A percentile compares a stretch with the other conserved stretches of the same genome.
phyloP scores from a whole-genome alignment of 176 grass and related monocot species.

The Aegilops sharonensis region DNA sequence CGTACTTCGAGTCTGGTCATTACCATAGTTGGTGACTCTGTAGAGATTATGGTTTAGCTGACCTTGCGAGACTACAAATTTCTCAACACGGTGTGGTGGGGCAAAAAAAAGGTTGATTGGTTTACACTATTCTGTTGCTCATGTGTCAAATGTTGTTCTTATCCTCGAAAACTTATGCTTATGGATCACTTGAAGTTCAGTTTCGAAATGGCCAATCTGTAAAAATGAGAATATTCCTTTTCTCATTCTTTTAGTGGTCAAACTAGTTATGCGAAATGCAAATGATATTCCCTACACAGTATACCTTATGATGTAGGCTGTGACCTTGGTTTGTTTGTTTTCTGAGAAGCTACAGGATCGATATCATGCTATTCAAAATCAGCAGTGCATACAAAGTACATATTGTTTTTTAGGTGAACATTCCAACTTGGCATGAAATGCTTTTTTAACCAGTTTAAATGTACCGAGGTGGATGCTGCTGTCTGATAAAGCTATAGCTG shows the following conservation, averaged over 20 bases:
- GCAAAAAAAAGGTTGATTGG: not conserved
- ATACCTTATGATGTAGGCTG: not conserved
- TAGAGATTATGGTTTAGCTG: not conserved
- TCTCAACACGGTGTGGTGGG: not conserved
- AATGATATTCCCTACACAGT: not conserved
- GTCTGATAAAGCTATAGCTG: not conserved
- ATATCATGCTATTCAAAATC: not conserved
- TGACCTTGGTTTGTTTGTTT: not conserved
- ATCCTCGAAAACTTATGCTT: not conserved
- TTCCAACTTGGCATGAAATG: not conserved
- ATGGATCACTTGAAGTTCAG: not conserved
- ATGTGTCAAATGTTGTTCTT: not conserved
- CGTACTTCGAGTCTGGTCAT: not conserved
- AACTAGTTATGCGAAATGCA: not conserved
- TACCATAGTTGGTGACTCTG: not conserved
- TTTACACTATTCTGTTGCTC: not conserved
- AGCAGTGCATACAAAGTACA: not conserved
- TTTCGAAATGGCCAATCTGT: not conserved
- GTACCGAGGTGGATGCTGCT: not conserved
- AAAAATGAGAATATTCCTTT: not conserved
- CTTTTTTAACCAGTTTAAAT: constrained; percentile 5
- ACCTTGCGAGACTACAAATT: not conserved
- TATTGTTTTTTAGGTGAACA: not conserved
- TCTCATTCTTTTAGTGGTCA: constrained; percentile 10
- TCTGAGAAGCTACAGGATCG: not conserved